phyloP scores from a whole-genome alignment of 345 rosid species.

The Dimocarpus longan region DNA sequence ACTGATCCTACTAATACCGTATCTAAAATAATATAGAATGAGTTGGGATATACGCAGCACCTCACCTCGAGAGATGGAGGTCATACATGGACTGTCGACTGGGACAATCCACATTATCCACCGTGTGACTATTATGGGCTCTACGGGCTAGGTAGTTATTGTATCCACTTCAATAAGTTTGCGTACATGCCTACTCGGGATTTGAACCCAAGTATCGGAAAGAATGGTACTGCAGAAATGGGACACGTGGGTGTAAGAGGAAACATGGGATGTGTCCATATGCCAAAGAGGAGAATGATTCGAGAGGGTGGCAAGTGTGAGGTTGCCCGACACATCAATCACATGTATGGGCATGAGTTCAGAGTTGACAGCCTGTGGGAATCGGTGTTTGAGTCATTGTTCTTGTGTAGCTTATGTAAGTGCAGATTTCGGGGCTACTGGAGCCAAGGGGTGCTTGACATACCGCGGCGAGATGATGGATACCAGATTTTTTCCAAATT shows the following conservation, averaged over 20 bases:
- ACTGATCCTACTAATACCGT: background rate
- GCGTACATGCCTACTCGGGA: conserved; percentile 63
- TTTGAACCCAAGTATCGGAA: conserved; percentile 50
- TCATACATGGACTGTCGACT: conserved; percentile 44
- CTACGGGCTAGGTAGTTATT: conserved; percentile 57
- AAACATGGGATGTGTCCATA: conserved; percentile 12
- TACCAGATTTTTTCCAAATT: conserved; percentile 30
- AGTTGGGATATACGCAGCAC: conserved; percentile 44
- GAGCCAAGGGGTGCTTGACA: conserved; percentile 29
- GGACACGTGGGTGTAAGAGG: conserved; percentile 54
- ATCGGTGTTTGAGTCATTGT: conserved; percentile 48
- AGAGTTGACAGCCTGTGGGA: conserved; percentile 41
- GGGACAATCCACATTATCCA: conserved; percentile 48
- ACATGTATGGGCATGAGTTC: conserved; percentile 39
- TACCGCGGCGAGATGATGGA: conserved; percentile 55
- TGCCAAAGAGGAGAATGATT: conserved; percentile 56
- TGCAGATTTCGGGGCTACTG: conserved; percentile 28
- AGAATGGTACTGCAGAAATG: conserved; percentile 18
- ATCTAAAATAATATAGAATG: conserved; percentile 52
- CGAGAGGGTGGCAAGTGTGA: conserved; percentile 38
- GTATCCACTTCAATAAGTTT: conserved; percentile 32
- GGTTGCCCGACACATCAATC: conserved; percentile 54
- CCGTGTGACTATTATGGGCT: conserved; percentile 55
- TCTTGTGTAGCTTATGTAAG: conserved; percentile 55
- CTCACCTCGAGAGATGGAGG: conserved; percentile 44